Evolutionary conservation across 2,329 filamentous ascomycete species (phyloP).

Genomic region (Ramularia endophylla): DNA sequence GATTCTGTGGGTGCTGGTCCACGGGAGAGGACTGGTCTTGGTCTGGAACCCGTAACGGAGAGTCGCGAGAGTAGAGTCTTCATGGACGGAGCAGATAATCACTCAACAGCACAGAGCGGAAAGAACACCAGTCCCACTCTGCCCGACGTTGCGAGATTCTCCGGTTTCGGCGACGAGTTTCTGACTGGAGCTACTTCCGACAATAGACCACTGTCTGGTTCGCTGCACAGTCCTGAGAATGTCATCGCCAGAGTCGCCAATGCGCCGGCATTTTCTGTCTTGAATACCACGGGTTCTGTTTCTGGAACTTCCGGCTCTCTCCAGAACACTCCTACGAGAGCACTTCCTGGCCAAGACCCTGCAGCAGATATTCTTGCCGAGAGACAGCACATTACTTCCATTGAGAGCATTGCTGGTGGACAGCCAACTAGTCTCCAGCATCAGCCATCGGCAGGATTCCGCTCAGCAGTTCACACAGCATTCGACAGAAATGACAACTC

Average conservation of each 20-base stretch:
- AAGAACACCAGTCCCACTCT: conserved; percentile 33
- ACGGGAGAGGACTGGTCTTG: conserved; percentile 8
- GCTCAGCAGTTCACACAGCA: conserved; percentile 55
- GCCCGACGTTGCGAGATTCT: conserved; percentile 40
- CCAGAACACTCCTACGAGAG: conserved; percentile 13
- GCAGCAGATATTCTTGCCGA: conserved; percentile 15
- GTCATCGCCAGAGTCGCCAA: conserved; percentile 1
- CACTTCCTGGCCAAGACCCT: conserved; percentile 10
- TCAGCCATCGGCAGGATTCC: conserved; percentile 44
- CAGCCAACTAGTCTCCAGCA: conserved; percentile 37
- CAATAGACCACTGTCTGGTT: conserved; percentile 4
- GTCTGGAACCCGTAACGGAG: conserved; percentile 19
- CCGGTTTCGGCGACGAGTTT: conserved; percentile 36
- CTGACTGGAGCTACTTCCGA: conserved; percentile 10
- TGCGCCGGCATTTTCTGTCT: background rate
- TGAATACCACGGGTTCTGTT: too few relatives aligned
- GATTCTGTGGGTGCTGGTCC: conserved; percentile 38
- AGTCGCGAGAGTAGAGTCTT: conserved; percentile 17
- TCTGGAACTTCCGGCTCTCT: too few relatives aligned
- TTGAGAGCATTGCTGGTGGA: conserved; percentile 1
- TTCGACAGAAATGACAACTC: conserved; percentile 56
- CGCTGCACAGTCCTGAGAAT: background rate
- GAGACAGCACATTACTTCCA: conserved; percentile 6
- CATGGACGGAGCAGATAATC: conserved; percentile 1
- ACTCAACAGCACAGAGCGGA: conserved; percentile 1